Evolutionary conservation across 2,329 filamentous ascomycete species (phyloP), one percentile per base, ranked within the genome.

Genomic region (Arthrobotrys pseudoclavata): DNA sequence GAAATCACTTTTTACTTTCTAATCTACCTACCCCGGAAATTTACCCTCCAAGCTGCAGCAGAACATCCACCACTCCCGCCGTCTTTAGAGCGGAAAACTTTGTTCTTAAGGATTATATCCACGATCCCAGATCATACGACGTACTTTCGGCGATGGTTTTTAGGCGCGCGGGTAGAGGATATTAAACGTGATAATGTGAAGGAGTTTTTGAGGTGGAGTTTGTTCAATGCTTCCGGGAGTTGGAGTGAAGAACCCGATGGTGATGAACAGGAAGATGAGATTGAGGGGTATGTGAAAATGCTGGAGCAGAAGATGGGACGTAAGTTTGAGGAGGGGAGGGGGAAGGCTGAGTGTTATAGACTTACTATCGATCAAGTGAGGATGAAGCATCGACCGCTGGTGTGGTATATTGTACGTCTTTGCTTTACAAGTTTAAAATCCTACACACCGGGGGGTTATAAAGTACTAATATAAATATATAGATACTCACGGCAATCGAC

Each of bases 181-280:
- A 87, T 91, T 53, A 86, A 86, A 68, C 84, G 86, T 13, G 88
- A 90, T 34, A 89, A 90, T 81, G 80, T 90, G 62, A 88, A 87
- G 82, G 87, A 89, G 68, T 90, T 89, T 81, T 84, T 89, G 20
- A 83, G 86, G n/a, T 91, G 88, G 89, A 88, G 87, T 0, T 87
- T 90, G 64, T 85, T 88, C 57, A 87, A 87, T 78, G 84, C 84
- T 9, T 85, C 84, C 9, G 83, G 86, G 3, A 82, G 83, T 57
- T 83, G 84, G 26, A 82, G 84, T 4, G 63, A 69, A 50, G 71
- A 69, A 26, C 53, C 63, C 2, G 63, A 69, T 55, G 45, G 87
- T 3, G 15, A 18, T 22, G 50, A 64, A 24, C 61, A 71, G n/a
- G 74, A 77, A 31, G 42, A 2, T 10, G 74, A 89, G 82, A 81